phyloP scores from a whole-genome alignment of 2,329 filamentous ascomycete genomes.

The Coleophoma crateriformis region DNA sequence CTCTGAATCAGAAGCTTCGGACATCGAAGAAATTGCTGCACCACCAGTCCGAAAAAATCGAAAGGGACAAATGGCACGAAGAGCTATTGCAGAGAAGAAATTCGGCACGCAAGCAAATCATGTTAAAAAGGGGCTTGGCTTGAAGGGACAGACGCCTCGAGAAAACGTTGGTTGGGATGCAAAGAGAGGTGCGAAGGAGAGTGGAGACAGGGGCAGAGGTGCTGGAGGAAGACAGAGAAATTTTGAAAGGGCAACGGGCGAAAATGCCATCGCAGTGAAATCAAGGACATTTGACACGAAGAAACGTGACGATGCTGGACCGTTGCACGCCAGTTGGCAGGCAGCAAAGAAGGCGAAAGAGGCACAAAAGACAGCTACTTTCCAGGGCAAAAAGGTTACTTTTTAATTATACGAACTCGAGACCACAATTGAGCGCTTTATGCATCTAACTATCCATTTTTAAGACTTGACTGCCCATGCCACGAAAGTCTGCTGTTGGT shows the following conservation, averaged over 20 bases:
- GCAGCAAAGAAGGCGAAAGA: slow-evolving; percentile 54
- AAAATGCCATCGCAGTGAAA: slow-evolving; percentile 18
- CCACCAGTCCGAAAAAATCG: slow-evolving; percentile 63
- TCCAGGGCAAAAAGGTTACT: slow-evolving; percentile 51
- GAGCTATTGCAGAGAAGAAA: slow-evolving; percentile 77
- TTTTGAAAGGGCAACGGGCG: slow-evolving; percentile 14
- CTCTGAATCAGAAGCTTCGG: slow-evolving; percentile 60
- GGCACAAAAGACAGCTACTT: slow-evolving; percentile 43
- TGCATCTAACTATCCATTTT: no score
- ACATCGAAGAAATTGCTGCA: slow-evolving; percentile 54
- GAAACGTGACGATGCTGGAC: slow-evolving; percentile 43
- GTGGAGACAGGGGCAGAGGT: slow-evolving; percentile 6
- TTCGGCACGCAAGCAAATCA: slow-evolving; percentile 58
- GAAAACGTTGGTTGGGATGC: slow-evolving; percentile 53
- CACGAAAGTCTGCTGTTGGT: no score
- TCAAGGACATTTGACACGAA: slow-evolving; percentile 18
- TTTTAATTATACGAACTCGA: slow-evolving; percentile 28
- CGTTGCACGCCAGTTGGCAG: slow-evolving; percentile 59
- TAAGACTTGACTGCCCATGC: no score
- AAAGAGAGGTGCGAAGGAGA: slow-evolving; percentile 42
- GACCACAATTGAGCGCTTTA: no score
- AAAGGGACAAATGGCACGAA: slow-evolving; percentile 70
- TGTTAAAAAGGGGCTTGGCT: slow-evolving; percentile 19
- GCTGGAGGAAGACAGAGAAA: slow-evolving; percentile 2
- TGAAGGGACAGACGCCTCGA: slow-evolving; percentile 7